Evolutionary conservation across 148 eudicot genomes (phyloP).

Genomic region (Agrostemma githago): DNA sequence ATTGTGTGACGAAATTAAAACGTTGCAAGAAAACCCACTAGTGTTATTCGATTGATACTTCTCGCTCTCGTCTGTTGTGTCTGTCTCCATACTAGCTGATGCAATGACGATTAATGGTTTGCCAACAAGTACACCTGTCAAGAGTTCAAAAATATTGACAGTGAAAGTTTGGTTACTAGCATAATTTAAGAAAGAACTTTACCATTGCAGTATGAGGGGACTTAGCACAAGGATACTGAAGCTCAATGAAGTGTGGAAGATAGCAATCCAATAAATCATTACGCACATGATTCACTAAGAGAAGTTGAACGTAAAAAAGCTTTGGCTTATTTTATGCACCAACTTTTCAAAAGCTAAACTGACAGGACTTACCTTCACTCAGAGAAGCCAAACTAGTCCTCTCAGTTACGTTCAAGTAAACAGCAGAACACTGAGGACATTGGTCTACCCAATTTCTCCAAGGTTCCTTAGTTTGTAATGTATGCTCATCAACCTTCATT

Average conservation of each 20-base stretch:
- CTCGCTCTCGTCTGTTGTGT: slow-evolving; percentile 45
- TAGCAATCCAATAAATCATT: background rate
- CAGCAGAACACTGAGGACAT: slow-evolving; percentile 37
- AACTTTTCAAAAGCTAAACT: slow-evolving; percentile 1
- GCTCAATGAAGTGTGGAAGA: background rate
- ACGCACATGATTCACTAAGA: background rate
- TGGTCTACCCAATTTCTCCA: slow-evolving; percentile 40
- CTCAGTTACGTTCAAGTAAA: slow-evolving; percentile 58
- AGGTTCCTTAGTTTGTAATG: slow-evolving; percentile 47
- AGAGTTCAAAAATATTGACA: slow-evolving; percentile 12
- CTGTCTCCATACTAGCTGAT: slow-evolving; percentile 43
- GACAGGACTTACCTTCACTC: slow-evolving; percentile 58
- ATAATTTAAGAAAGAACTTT: background rate
- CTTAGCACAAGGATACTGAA: background rate
- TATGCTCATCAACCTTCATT: slow-evolving; percentile 51
- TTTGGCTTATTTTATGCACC: background rate
- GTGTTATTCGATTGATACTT: slow-evolving; percentile 43
- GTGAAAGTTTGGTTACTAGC: background rate
- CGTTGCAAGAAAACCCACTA: slow-evolving; percentile 38
- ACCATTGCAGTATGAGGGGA: background rate
- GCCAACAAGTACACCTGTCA: slow-evolving; percentile 59
- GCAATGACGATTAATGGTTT: slow-evolving; percentile 56
- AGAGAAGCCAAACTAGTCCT: slow-evolving; percentile 67
- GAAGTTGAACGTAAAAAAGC: background rate
- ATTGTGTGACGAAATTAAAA: slow-evolving; percentile 13